Evolutionary conservation across 2,329 filamentous ascomycete genomes (phyloP), one percentile per base, ranked within the genome.

Genomic region (Fusarium poae): DNA sequence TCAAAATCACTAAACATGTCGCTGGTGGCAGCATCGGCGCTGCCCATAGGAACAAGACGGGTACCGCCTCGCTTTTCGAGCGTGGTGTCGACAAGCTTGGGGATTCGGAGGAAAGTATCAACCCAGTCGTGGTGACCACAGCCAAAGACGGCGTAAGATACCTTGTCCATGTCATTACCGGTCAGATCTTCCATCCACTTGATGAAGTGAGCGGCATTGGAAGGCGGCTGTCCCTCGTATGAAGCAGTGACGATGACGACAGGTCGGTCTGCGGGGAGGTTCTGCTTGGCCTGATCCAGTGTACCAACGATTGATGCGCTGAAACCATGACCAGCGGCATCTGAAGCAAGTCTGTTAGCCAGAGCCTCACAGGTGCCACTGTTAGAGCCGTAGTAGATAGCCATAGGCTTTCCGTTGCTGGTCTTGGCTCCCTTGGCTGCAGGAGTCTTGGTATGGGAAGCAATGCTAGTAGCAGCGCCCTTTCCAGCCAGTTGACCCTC

Each of bases 341-440:
- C 85, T 11, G 83, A 81, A 1, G 88, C 89, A 13, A 93, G 76
- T 29, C 86, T 57, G 82, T 65, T 90, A 85, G 1, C 91, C 88
- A 93, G 83, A 2, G 88, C 83, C 76, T 93, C 89, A 75, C 91
- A 94, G 2, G 91, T 94, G 1, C 91, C 91, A 3, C 88, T 89
- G 74, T 93, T 92, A 20, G 89, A 91, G 4, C 92, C 92, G 73
- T 92, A 94, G 43, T 89, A 85, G 21, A 94, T 85, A n/a, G 85
- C 85, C 67, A 94, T 77, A 0, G 83, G 83, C 60, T 81, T 82
- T 23, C 78, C 78, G 15, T 53, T 45, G 34, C 34, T 23, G 4
- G 15, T 40, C 27, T 57, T 40, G 10, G 30, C 8, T 4, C n/a
- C 70, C 5, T 68, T 29, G 1, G 65, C 18, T 11, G 48, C 23